These are phyloP conservation scores for Cyberlindnera nakhonratchasimensis DNA, from an alignment of 805 yeast genomes.

Conservation along the genomic window DNA sequence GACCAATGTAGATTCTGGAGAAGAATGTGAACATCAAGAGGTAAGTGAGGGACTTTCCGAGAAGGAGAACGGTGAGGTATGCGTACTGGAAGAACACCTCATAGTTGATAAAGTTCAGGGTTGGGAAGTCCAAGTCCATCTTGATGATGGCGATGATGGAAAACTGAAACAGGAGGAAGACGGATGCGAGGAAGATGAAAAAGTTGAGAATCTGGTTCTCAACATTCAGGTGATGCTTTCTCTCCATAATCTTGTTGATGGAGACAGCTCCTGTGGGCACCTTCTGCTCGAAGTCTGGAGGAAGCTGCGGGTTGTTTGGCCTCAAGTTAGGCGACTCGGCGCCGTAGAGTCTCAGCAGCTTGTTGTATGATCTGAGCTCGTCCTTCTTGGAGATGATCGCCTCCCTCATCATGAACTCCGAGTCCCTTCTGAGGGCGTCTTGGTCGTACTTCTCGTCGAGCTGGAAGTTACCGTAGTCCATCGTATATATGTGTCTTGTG, in stretches of 20 bases:
- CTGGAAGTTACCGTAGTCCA: constrained; percentile 10
- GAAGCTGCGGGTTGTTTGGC: background rate
- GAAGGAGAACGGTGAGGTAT: constrained; percentile 11
- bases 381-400: constrained; percentile 15
- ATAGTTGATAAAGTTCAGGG: constrained; percentile 7
- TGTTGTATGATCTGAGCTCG: constrained; percentile 17
- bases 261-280: background rate
- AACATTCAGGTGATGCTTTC: constrained; percentile 14
- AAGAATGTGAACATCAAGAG: constrained; percentile 19
- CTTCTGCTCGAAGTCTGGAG: background rate
- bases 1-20: constrained; percentile 21
- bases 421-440: constrained; percentile 8
- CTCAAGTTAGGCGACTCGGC: constrained; percentile 15
- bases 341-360: constrained; percentile 17
- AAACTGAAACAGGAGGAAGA: constrained; percentile 19
- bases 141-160: constrained; percentile 18
- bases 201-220: constrained; percentile 21
- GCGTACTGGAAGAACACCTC: constrained; percentile 17
- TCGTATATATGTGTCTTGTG: background rate
- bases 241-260: constrained; percentile 18
- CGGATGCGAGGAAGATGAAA: constrained; percentile 17
- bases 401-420: constrained; percentile 13
- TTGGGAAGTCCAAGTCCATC: constrained; percentile 17
- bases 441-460: constrained; percentile 7
- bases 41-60: constrained; percentile 20